These are phyloP conservation scores for Sordariomycetes sp. DNA, from an alignment of 2,329 filamentous ascomycete species.

Conservation along the genomic window DNA sequence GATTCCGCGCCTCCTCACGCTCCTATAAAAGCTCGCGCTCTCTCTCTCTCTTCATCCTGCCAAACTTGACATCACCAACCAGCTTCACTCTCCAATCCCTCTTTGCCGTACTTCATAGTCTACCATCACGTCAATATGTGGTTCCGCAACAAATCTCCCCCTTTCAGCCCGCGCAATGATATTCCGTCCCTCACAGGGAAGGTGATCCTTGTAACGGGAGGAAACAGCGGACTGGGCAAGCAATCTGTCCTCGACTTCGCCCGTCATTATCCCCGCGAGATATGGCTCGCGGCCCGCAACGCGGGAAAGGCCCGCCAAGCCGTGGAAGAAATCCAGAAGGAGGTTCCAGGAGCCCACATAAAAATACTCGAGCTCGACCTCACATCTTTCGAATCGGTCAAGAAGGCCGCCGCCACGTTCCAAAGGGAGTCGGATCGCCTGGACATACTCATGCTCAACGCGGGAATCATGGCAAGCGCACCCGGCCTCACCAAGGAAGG, in stretches of 20 bases:
- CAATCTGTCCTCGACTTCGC: constrained; percentile 14
- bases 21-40: no score
- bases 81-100: not conserved
- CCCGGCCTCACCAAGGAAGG: constrained; percentile 28
- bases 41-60: not conserved
- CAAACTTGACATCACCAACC: not conserved
- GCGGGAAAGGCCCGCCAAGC: constrained; percentile 21
- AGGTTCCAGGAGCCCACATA: constrained; percentile 11
- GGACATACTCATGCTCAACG: constrained; percentile 31
- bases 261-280: constrained; percentile 9
- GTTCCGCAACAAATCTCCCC: not conserved
- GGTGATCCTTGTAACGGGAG: constrained; percentile 39
- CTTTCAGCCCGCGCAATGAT: constrained; percentile 25
- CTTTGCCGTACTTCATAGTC: not conserved
- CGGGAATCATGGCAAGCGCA: constrained; percentile 28
- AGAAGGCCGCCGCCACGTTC: constrained; percentile 26
- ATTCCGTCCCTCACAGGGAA: constrained; percentile 34
- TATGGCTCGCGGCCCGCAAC: constrained; percentile 20
- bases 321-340: constrained; percentile 21
- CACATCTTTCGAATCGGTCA: constrained; percentile 28
- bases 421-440: constrained; percentile 18
- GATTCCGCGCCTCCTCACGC: no score
- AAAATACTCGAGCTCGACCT: constrained; percentile 31
- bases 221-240: constrained; percentile 22
- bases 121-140: not conserved